Evolutionary conservation across 2,329 filamentous ascomycete genomes (phyloP), one percentile per base, ranked within the genome.

Genomic region (Fonsecaea pedrosoi): DNA sequence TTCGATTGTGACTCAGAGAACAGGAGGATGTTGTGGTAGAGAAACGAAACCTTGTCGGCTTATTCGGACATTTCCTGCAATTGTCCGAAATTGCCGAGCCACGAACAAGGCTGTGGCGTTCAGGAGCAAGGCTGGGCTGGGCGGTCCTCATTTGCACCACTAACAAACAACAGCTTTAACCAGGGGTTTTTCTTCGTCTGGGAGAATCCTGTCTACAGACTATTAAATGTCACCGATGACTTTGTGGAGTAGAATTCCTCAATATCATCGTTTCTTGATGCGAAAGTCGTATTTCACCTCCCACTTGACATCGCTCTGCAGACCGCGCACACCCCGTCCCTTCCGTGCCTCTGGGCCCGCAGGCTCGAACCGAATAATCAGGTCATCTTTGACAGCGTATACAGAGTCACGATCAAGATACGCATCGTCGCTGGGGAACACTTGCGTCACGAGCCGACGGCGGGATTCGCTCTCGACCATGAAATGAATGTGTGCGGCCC

Each of bases 371-470:
- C 87, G 82, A 45, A 87, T 85, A 42, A 86, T 73, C 61, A 88
- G 72, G 15, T 81, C 82, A 65, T 87, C 84, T 74, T 87, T 87
- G 54, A 86, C 85, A 0, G 85, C 85, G 69, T 87, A 87, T 0
- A 86, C 85, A 0, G 83, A 80, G 70, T 87, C 85, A 64, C 87
- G 81, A n/a, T 79, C 78, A 42, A 91, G 80, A 72, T 91, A 88
- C 68, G 84, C 82, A 76, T 88, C 86, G 68, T 86, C 82, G 62
- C 82, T 80, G 75, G 92, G 90, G 74, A 92, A 94, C 62, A 94
- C 87, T 77, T 95, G 91, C 0, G 91, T 92, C 0, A 89, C 89
- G 54, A 95, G 83, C 0, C 88, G 82, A 72, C 87, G 89, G 80
- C 89, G 88, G 8, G 84, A 85, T 1, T 84, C 81, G 10, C 82